phyloP scores from a whole-genome alignment of 176 grass and related monocot species.

The sorghum (Sorghum bicolor) region Sorghum_bicolor_NCBIv3 NC_012871.2:66894501-66895000 shows the following conservation, averaged over 20 bases:
- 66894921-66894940: neutral
- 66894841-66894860: slow-evolving; percentile 91
- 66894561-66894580: slow-evolving; percentile 60
- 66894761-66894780: slow-evolving; percentile 59
- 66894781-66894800: slow-evolving; percentile 83
- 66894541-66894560: neutral
- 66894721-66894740: slow-evolving; percentile 82
- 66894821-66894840: slow-evolving; percentile 89
- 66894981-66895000: slow-evolving; percentile 47
- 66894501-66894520: slow-evolving; percentile 28
- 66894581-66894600: slow-evolving; percentile 69
- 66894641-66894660: slow-evolving; percentile 82
- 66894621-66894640: slow-evolving; percentile 76
- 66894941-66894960: neutral
- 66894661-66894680: slow-evolving; percentile 90
- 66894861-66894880: slow-evolving; percentile 74
- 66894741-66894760: slow-evolving; percentile 55
- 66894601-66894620: slow-evolving; percentile 72
- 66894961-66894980: slow-evolving; percentile 30
- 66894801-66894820: slow-evolving; percentile 81
- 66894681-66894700: slow-evolving; percentile 76
- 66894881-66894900: slow-evolving; percentile 21
- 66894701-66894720: slow-evolving; percentile 92
- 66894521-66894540: too few species aligned
- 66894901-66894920: neutral